phyloP scores from a whole-genome alignment of 1,139 yeast genomes.

The Lodderomyces elongisporus region DNA sequence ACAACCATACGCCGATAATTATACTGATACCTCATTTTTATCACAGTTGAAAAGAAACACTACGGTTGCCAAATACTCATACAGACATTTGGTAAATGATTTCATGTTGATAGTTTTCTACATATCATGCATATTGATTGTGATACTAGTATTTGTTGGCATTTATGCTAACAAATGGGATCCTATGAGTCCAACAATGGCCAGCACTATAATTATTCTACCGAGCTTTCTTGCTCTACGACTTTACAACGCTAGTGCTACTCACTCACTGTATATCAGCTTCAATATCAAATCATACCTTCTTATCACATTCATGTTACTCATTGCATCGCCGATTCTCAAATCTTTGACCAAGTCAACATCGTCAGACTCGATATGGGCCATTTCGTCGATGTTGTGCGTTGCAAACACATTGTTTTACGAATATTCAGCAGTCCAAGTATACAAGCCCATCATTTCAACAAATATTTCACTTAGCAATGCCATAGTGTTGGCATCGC shows the following conservation, averaged over 20 bases:
- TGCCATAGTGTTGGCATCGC: slow-evolving; percentile 84
- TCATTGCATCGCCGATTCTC: slow-evolving; percentile 82
- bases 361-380: slow-evolving; percentile 94
- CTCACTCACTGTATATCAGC: background rate
- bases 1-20: slow-evolving; percentile 89
- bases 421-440: slow-evolving; percentile 49
- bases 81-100: slow-evolving; percentile 58
- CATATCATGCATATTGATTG: slow-evolving; percentile 54
- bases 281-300: slow-evolving; percentile 52
- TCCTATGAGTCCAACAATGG: slow-evolving; percentile 32
- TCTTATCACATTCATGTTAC: slow-evolving; percentile 62
- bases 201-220: slow-evolving; percentile 21
- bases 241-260: background rate
- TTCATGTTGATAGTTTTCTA: slow-evolving; percentile 66
- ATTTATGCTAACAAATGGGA: slow-evolving; percentile 45
- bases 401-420: slow-evolving; percentile 62
- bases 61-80: slow-evolving; percentile 66
- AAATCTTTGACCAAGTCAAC: slow-evolving; percentile 86
- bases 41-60: slow-evolving; percentile 75
- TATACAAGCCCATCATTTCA: slow-evolving; percentile 61
- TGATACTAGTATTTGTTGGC: slow-evolving; percentile 59
- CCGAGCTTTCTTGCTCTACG: slow-evolving; percentile 19
- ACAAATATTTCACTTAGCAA: slow-evolving; percentile 82
- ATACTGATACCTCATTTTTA: slow-evolving; percentile 75
- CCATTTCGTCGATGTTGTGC: slow-evolving; percentile 74